Conservation (phyloP, 352 stramenopile genomes). For the Phytophthora hybrid region DNA sequence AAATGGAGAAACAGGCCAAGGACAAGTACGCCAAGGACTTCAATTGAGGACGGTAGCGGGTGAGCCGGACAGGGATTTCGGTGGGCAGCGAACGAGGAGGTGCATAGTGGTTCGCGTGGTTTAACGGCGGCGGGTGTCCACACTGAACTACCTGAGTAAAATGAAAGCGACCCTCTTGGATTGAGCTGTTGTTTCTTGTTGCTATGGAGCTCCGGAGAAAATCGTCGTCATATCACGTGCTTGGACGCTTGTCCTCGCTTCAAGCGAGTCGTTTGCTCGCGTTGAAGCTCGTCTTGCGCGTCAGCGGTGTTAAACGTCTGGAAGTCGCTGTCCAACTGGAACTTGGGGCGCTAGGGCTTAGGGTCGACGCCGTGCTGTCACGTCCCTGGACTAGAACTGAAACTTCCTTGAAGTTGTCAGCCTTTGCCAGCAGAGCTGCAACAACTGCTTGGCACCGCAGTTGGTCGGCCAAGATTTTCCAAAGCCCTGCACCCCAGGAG, state of each 20-base stretch:
- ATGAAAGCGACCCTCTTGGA: constrained; percentile 8
- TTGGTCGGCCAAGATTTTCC: constrained; percentile 4
- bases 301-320: constrained; percentile 22
- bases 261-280: constrained; percentile 9
- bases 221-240: constrained; percentile 48
- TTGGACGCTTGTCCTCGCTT: constrained; percentile 15
- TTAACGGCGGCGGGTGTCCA: constrained; percentile 15
- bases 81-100: constrained; percentile 3
- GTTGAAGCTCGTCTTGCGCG: constrained; percentile 25
- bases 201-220: neutral
- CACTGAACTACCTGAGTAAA: neutral
- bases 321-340: neutral
- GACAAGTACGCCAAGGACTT: constrained; percentile 95
- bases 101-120: neutral
- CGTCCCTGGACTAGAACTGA: constrained; percentile 22
- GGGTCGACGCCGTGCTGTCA: constrained; percentile 26
- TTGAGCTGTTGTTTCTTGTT: neutral
- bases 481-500: neutral
- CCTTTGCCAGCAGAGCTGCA: no score
- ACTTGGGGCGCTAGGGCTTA: constrained; percentile 7
- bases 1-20: constrained; percentile 95
- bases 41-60: constrained; percentile 43
- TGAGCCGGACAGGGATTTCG: constrained; percentile 5
- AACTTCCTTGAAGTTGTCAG: constrained; percentile 10
- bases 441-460: neutral